Evolutionary conservation across 768 basidiomycete species (phyloP).

Genomic region (Pleurotus cornucopiae): DNA sequence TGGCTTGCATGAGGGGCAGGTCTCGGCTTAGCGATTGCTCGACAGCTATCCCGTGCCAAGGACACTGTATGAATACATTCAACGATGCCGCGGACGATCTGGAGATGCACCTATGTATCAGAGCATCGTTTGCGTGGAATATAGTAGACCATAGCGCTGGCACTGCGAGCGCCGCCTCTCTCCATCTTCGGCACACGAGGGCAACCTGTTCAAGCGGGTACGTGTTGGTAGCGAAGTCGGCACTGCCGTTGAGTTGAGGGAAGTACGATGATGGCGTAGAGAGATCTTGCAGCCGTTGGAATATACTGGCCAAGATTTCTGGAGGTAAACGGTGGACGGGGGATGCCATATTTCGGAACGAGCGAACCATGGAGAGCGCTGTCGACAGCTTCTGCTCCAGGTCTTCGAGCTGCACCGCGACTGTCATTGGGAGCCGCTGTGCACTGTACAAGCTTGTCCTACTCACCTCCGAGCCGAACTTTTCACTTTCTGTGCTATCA

Average conservation of each 20-base stretch:
- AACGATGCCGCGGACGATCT: neutral
- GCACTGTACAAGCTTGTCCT: no score
- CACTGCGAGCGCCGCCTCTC: conserved; percentile 2
- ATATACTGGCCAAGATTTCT: conserved; percentile 1
- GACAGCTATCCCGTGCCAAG: neutral
- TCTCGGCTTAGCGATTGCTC: neutral
- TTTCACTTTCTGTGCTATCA: no score
- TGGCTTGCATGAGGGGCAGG: neutral
- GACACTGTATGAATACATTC: conserved; percentile 3
- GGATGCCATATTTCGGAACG: conserved; percentile 2
- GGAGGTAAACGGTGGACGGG: conserved; percentile 5
- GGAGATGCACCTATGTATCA: neutral
- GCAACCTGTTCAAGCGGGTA: conserved; percentile 3
- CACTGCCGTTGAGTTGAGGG: neutral
- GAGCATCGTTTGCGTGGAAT: conserved; percentile 1
- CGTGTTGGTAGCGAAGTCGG: neutral
- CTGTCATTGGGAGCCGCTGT: no score
- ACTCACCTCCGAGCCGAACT: no score
- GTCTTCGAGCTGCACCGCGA: neutral
- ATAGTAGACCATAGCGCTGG: conserved; percentile 1
- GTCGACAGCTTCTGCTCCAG: conserved; percentile 4
- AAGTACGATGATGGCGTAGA: conserved; percentile 5
- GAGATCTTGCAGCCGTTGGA: conserved; percentile 4
- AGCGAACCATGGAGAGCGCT: conserved; percentile 3
- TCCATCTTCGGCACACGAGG: conserved; percentile 5